A percentile compares a stretch with the other conserved stretches of the same genome.
phyloP scores from a whole-genome alignment of 805 yeast genomes.

The Cyberlindnera bimundalis region DNA sequence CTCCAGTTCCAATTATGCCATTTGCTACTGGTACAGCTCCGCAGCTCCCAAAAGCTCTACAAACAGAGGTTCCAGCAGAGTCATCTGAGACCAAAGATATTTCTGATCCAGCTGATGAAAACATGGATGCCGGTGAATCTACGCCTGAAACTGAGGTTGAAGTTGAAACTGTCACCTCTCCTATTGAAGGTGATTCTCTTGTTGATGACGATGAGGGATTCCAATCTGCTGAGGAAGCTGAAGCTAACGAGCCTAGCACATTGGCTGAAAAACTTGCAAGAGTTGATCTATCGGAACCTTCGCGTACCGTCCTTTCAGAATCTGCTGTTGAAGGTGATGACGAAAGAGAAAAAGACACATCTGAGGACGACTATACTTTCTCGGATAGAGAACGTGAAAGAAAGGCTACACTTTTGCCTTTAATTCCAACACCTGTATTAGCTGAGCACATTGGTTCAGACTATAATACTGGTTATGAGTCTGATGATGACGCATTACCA shows the following conservation, averaged over 20 bases:
- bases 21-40: constrained; percentile 34
- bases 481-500: constrained; percentile 48
- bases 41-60: constrained; percentile 22
- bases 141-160: constrained; percentile 2
- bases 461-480: constrained; percentile 62
- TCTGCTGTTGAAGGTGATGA: constrained; percentile 32
- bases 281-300: constrained; percentile 11
- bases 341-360: constrained; percentile 27
- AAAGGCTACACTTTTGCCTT: constrained; percentile 11
- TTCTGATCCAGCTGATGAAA: background rate
- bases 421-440: constrained; percentile 8
- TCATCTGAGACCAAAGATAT: background rate
- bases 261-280: constrained; percentile 18
- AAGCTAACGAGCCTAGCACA: constrained; percentile 10
- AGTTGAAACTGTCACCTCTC: constrained; percentile 1
- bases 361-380: constrained; percentile 25
- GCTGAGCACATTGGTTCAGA: constrained; percentile 24
- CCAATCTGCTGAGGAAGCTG: constrained; percentile 16
- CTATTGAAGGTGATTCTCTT: background rate
- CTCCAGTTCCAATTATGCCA: constrained; percentile 53
- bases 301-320: constrained; percentile 18
- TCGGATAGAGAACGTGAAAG: constrained; percentile 24
- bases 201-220: constrained; percentile 9
- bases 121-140: constrained; percentile 6
- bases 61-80: constrained; percentile 11